Evolutionary conservation across 345 rosid genomes (phyloP).

Genomic region (Conringia planisiliqua): DNA sequence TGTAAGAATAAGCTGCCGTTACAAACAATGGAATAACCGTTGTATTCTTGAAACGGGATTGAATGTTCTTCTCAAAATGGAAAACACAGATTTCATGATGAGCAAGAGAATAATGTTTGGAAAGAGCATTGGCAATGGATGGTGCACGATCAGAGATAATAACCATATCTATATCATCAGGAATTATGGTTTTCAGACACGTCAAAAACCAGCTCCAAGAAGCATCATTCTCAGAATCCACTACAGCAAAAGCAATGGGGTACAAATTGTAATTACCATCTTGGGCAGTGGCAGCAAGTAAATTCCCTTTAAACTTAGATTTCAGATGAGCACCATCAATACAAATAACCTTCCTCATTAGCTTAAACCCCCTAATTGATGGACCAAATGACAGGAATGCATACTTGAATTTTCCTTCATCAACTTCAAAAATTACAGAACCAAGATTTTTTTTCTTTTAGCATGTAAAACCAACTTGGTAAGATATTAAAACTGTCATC

Average conservation of each 20-base stretch:
- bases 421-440: background rate
- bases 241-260: background rate
- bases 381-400: background rate
- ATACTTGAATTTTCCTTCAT: background rate
- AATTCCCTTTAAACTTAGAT: background rate
- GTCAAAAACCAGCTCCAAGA: background rate
- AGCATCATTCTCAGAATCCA: background rate
- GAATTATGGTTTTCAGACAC: background rate
- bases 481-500: background rate
- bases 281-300: background rate
- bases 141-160: background rate
- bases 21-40: background rate
- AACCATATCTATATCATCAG: background rate
- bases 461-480: background rate
- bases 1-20: background rate
- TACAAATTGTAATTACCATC: background rate
- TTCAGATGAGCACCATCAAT: background rate
- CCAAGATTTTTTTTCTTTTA: background rate
- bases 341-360: background rate
- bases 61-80: background rate
- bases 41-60: background rate
- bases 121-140: background rate
- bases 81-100: background rate
- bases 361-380: background rate
- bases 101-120: background rate